Base-by-base conservation (phyloP, 2,329 filamentous ascomycete species). In the Orbilia blumenaviensis region DNA sequence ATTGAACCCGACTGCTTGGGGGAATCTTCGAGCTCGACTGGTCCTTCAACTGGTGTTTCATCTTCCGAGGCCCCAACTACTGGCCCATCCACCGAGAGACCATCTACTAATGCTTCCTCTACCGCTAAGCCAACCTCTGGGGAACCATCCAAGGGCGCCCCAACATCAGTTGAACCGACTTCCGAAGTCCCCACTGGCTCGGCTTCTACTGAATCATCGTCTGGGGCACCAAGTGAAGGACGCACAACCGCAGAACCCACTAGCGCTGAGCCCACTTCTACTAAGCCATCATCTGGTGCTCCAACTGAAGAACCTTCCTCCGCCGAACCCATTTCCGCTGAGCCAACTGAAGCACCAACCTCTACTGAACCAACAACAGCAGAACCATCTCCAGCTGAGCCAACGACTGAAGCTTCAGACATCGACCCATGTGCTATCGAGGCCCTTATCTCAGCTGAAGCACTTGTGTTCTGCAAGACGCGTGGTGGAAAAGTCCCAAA, bases 401-500 rank as follows among this genome's bases (percentile, higher is more conserved):
- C 34, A 42, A 42, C 23, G 6, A 61, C 16, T 14, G 27, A 1
- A 8, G n/a, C 36, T n/a, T 50, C 23, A 27, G 48, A 75, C 41
- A 42, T 68, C 38, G 69, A 67, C 23, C 69, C 46, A 16, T 75
- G 71, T 18, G 63, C 63, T 1, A 44, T 75, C 25, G 29, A 42
- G 21, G 36, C 42, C 10, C 61, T 75, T 12, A 14, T 64, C 25
- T 63, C 56, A 12, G 32, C 44, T 7, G 25, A 38, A 48, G 56
- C 66, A 18, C 71, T 68, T 18, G 10, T 32, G 21, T 27, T 42
- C 27, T 75, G 71, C 48, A 46, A 75, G 48, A 14, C 21, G 16
- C 48, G 34, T n/a, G 58, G 58, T 10, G 71, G 71, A 10, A 62
- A 68, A 23, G 63, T 75, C 10, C 71, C 71, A 23, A 68, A 56